These are phyloP conservation scores for Fibroporia radiculosa DNA, from an alignment of 768 basidiomycete species.

Conservation along the genomic window DNA sequence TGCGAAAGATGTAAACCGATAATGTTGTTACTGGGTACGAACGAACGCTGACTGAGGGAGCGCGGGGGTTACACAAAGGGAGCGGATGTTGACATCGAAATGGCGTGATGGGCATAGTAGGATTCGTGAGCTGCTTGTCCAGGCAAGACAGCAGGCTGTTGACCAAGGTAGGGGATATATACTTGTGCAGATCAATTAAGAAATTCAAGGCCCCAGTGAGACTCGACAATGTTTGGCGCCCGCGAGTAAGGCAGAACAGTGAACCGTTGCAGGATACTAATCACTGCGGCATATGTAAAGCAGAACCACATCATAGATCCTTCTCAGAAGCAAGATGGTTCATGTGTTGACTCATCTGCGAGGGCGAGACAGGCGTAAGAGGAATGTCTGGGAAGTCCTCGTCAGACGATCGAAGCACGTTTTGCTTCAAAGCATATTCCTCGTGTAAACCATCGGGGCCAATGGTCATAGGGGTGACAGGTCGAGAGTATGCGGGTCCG, in stretches of 20 bases:
- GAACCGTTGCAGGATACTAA: not conserved
- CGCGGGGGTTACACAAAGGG: not conserved
- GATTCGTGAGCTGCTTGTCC: constrained; percentile 1
- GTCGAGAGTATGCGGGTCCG: constrained; percentile 62
- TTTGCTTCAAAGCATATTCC: constrained; percentile 18
- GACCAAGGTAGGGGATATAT: not conserved
- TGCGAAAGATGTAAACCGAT: too few relatives aligned
- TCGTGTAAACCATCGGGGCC: constrained; percentile 16
- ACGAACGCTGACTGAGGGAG: not conserved
- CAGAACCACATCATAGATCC: not conserved
- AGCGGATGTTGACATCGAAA: not conserved
- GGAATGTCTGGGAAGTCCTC: constrained; percentile 11
- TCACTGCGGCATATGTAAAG: not conserved
- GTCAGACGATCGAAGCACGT: constrained; percentile 10
- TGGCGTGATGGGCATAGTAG: not conserved
- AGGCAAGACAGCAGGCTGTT: too few relatives aligned
- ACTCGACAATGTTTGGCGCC: not conserved
- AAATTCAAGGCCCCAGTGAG: not conserved
- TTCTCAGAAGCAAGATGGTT: constrained; percentile 6
- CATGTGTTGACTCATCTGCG: not conserved
- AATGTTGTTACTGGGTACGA: too few relatives aligned
- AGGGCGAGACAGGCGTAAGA: not conserved
- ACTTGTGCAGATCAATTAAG: constrained; percentile 1
- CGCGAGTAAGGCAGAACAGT: not conserved
- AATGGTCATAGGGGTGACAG: constrained; percentile 50